These are phyloP conservation scores for Dalbergia cultrata DNA, from an alignment of 306 rosid genomes.

Conservation along the genomic window DNA sequence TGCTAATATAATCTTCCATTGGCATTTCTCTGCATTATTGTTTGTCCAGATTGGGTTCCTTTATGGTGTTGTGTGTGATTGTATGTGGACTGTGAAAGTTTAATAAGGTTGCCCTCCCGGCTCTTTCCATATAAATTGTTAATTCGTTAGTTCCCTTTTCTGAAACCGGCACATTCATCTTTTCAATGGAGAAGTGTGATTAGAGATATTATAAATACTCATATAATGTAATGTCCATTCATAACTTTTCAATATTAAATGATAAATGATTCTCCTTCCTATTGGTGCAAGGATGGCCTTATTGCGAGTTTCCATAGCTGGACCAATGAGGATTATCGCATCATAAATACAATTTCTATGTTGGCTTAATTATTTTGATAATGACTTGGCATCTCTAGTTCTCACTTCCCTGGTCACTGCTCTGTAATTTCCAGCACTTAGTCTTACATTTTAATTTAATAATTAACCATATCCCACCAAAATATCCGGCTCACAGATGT, in stretches of 20 bases:
- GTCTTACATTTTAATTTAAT: neutral
- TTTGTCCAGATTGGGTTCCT: neutral
- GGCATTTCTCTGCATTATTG: neutral
- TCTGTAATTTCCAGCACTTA: neutral
- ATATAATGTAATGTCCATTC: slow-evolving; percentile 16
- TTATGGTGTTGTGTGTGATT: neutral
- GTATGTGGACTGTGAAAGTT: neutral
- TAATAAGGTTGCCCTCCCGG: neutral
- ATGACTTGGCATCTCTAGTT: slow-evolving; percentile 6
- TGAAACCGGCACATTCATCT: neutral
- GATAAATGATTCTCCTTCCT: neutral
- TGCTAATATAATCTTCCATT: slow-evolving; percentile 24
- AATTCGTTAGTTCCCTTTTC: neutral
- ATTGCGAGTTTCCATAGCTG: slow-evolving; percentile 13
- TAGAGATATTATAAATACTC: neutral
- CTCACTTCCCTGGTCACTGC: neutral
- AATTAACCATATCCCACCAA: neutral
- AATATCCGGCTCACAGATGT: slow-evolving; percentile 23
- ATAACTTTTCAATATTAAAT: slow-evolving; percentile 24
- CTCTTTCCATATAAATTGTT: neutral
- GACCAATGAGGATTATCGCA: slow-evolving; percentile 1
- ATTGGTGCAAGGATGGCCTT: neutral
- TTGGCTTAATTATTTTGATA: neutral
- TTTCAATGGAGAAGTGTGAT: slow-evolving; percentile 26
- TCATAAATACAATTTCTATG: slow-evolving; percentile 8